phyloP scores from a whole-genome alignment of 192 early-diverging fungal genomes.

The Dissophora ornata region DNA sequence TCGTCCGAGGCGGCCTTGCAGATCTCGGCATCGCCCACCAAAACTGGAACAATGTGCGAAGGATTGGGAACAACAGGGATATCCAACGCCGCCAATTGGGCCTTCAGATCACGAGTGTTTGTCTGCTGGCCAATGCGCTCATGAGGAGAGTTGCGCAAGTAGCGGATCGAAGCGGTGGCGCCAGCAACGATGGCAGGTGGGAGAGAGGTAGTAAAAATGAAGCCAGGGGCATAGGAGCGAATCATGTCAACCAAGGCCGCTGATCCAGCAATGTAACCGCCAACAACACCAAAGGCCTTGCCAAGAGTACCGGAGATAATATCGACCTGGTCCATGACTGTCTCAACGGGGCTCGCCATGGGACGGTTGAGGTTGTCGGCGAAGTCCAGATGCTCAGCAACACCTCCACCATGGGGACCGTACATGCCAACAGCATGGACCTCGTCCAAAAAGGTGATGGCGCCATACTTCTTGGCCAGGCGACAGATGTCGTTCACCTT shows the following conservation, averaged over 20 bases:
- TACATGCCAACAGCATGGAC: constrained; percentile 99
- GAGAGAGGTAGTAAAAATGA: constrained; percentile 99
- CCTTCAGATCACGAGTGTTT: constrained; percentile 91
- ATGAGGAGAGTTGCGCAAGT: constrained; percentile 84
- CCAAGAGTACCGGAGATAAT: constrained; percentile 97
- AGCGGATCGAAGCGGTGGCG: constrained; percentile 91
- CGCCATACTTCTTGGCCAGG: constrained; percentile 94
- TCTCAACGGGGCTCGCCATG: constrained; percentile 55
- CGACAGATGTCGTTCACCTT: constrained; percentile 90
- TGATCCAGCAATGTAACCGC: constrained; percentile 95
- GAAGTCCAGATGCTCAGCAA: constrained; percentile 94
- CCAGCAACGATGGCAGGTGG: constrained; percentile 93
- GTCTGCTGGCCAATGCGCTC: constrained; percentile 95
- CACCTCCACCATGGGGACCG: constrained; percentile 90
- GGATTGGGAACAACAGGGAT: constrained; percentile 99
- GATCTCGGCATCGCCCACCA: constrained; percentile 95
- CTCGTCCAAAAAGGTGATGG: constrained; percentile 96
- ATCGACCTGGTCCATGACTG: constrained; percentile 88
- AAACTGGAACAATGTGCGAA: constrained; percentile 98
- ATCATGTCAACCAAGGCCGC: constrained; percentile 93
- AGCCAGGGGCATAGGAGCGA: constrained; percentile 96
- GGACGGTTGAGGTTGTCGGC: constrained; percentile 69
- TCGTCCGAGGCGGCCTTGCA: constrained; percentile 95
- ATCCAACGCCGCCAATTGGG: constrained; percentile 77
- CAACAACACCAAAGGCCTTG: constrained; percentile 97